A percentile compares a stretch with the other conserved stretches of the same genome.
Conservation (phyloP, 768 basidiomycete species). For the Auriculariales sp. region DNA sequence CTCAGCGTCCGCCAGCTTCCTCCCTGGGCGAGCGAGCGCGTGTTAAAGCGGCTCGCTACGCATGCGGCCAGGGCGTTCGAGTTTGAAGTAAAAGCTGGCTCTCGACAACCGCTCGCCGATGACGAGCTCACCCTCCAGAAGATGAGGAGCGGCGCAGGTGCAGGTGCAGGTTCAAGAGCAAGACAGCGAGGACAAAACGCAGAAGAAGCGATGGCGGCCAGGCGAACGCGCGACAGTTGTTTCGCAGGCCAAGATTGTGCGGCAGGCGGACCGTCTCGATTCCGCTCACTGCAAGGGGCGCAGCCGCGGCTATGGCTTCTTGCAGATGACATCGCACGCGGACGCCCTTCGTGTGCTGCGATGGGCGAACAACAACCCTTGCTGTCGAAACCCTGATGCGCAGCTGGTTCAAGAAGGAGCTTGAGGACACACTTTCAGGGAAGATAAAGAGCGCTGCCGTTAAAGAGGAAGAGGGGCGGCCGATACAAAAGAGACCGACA, state of each 20-base stretch:
- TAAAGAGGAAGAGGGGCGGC: conserved; percentile 21
- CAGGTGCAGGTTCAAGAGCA: no score
- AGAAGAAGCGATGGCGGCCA: conserved; percentile 19
- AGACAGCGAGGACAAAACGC: conserved; percentile 17
- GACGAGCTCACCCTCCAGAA: conserved; percentile 43
- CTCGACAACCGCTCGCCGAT: conserved; percentile 41
- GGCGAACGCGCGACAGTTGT: conserved; percentile 33
- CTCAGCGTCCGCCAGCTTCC: conserved; percentile 90
- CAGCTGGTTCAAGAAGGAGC: conserved; percentile 78
- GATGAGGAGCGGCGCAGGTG: conserved; percentile 15
- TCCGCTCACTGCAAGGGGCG: conserved; percentile 72
- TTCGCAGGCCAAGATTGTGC: conserved; percentile 84
- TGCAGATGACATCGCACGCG: conserved; percentile 77
- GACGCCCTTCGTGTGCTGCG: conserved; percentile 84
- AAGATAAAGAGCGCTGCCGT: conserved; percentile 25
- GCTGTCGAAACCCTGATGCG: conserved; percentile 48
- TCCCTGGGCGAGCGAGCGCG: conserved; percentile 75
- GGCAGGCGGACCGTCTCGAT: conserved; percentile 82
- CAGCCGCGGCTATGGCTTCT: conserved; percentile 89
- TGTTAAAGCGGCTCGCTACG: conserved; percentile 74
- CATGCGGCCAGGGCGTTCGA: conserved; percentile 73
- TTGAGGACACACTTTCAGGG: conserved; percentile 40
- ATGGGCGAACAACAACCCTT: conserved; percentile 87
- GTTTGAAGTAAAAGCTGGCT: conserved; percentile 50
- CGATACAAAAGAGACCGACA: no score